Base-by-base conservation (phyloP, 352 stramenopile species). In the Globisporangium yorkense region DNA sequence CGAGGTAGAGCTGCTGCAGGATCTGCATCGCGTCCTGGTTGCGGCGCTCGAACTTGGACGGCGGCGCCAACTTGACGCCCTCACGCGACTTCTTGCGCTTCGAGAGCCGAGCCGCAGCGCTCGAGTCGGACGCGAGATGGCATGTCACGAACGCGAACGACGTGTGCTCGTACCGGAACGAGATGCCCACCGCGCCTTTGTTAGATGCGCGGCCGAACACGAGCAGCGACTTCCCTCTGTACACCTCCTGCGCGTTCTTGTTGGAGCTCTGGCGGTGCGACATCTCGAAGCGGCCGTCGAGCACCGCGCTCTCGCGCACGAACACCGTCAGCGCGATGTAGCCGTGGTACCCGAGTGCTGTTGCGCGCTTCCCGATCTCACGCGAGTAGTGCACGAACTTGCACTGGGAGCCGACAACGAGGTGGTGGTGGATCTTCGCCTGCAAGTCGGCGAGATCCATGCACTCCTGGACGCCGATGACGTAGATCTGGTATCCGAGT, bases 311-410 rank as follows among this genome's bases (percentile, higher is more conserved):
- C 54, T 84, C 68, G 24, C 77, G 66, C 13, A 94, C 87, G 57
- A 94, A 96, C 33, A 96, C 77, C 3, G 67, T 91, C 24, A 96
- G 63, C 0, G 85, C 88, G 54, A 97, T 96, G 62, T 89, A 94
- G 0, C 87, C 89, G 51, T 96, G 88, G 50, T 91, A 96, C 0
- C 85, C 84, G 0, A 96, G 59, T 8, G 83, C 71, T 0, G 81
- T 96, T 13, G 82, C 80, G 41, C 74, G 72, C 50, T 84, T 92
- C 48, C 86, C 88, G 21, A 96, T 96, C 57, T 92, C 80, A 49
- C 80, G 74, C 24, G 74, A 86, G 57, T 88, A 96, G 51, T 90
- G 74, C 16, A 82, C 68, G 29, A 89, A 96, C 60, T 84, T 81
- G 13, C 72, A 58, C 10, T 67, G 75, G 9, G 78, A 84, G 9